phyloP scores from a whole-genome alignment of 1,139 yeast species.

The Kluyveromyces marxianus region DNA sequence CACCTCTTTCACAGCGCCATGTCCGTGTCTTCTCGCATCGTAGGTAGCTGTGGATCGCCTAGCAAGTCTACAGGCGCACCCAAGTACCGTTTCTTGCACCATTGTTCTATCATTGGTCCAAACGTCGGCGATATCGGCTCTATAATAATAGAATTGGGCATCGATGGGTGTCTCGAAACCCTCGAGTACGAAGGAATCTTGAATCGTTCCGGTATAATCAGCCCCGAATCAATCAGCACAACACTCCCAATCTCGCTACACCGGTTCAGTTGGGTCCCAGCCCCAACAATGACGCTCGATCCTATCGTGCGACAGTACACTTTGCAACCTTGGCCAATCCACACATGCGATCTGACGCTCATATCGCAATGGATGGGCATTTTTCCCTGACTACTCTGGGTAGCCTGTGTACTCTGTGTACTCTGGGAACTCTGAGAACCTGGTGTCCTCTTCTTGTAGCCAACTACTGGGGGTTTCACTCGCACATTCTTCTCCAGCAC shows the following conservation, averaged over 20 bases:
- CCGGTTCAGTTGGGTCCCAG: constrained; percentile 35
- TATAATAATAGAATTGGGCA: constrained; percentile 30
- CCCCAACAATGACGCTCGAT: constrained; percentile 47
- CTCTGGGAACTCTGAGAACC: background rate
- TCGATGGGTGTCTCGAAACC: constrained; percentile 36
- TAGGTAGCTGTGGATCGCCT: background rate
- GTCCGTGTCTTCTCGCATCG: background rate
- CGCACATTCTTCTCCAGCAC: constrained; percentile 30
- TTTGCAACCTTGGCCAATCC: constrained; percentile 39
- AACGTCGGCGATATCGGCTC: constrained; percentile 6
- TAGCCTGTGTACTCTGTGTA: too few relatives aligned
- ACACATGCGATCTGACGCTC: constrained; percentile 52
- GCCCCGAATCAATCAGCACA: constrained; percentile 43
- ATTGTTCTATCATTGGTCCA: constrained; percentile 9
- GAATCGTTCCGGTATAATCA: constrained; percentile 46
- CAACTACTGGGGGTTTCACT: constrained; percentile 20
- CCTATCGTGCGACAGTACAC: constrained; percentile 50
- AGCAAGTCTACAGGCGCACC: constrained; percentile 2
- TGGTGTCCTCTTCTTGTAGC: constrained; percentile 6
- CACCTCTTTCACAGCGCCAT: background rate
- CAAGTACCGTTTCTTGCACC: constrained; percentile 10
- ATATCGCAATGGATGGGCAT: constrained; percentile 28
- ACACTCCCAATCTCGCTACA: constrained; percentile 55
- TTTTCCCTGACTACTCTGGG: background rate
- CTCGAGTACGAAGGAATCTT: constrained; percentile 56